Conservation (phyloP, 2,329 filamentous ascomycete species). For the Fusarium miscanthi region DNA sequence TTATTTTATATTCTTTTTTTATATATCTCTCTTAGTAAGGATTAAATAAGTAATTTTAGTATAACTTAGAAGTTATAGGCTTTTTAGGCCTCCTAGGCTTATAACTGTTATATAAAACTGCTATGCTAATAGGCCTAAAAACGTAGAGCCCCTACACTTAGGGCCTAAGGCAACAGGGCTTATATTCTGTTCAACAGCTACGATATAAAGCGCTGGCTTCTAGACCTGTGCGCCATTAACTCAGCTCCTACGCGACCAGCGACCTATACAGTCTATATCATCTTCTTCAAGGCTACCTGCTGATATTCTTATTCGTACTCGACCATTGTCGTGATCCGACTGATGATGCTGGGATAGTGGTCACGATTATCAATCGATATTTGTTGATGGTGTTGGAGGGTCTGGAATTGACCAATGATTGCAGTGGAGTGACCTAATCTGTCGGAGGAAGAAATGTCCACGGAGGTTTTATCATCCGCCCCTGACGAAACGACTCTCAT, state of each 20-base stretch:
- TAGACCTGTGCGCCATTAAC: background rate
- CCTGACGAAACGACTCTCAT: background rate
- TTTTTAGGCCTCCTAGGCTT: too few relatives aligned
- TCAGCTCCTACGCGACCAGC: background rate
- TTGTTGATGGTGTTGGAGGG: background rate
- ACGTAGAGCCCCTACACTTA: too few relatives aligned
- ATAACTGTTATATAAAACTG: too few relatives aligned
- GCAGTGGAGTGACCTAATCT: rapidly evolving
- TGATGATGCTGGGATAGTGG: too few relatives aligned
- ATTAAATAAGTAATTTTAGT: too few relatives aligned
- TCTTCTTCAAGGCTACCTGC: background rate
- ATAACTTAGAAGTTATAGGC: too few relatives aligned
- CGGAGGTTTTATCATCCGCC: background rate
- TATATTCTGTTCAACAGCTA: too few relatives aligned
- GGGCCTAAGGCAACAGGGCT: too few relatives aligned
- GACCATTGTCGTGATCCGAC: background rate
- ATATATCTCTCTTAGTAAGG: too few relatives aligned
- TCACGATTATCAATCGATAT: background rate
- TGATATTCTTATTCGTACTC: rapidly evolving
- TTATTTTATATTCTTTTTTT: too few relatives aligned
- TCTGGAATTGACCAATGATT: background rate
- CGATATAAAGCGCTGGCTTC: background rate
- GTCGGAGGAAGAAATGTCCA: background rate
- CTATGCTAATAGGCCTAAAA: too few relatives aligned
- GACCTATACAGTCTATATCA: rapidly evolving